Conservation (phyloP, 2,329 filamentous ascomycete genomes). For the Monosporascus sp. region DNA sequence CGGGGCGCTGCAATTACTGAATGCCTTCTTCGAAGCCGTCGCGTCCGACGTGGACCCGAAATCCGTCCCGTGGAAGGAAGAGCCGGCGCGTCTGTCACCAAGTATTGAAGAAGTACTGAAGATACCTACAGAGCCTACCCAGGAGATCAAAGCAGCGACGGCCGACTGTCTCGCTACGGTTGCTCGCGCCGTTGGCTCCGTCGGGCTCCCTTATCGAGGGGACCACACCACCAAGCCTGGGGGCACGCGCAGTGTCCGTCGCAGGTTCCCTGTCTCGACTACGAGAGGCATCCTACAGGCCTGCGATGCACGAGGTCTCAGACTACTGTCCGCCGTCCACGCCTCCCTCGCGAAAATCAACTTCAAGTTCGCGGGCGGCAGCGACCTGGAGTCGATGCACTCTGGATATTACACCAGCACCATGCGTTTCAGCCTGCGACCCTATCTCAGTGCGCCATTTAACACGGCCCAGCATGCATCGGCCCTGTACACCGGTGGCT, state of each 20-base stretch:
- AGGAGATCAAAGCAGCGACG: conserved; percentile 1
- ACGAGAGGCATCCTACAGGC: not conserved
- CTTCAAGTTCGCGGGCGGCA: not conserved
- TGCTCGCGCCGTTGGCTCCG: not conserved
- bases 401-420: conserved; percentile 1
- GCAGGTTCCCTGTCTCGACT: not conserved
- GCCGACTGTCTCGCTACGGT: not conserved
- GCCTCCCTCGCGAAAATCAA: not conserved
- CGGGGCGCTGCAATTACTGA: conserved; percentile 2
- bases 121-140: not conserved
- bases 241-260: not conserved
- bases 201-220: not conserved
- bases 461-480: not conserved
- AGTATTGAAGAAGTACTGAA: conserved; percentile 3
- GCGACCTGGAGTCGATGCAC: not conserved
- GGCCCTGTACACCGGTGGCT: conserved; percentile 1
- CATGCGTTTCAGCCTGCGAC: conserved; percentile 3
- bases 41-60: not conserved
- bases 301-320: not conserved
- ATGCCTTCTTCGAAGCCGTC: conserved; percentile 3
- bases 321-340: not conserved
- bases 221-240: not conserved
- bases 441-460: not conserved
- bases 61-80: conserved; percentile 1
- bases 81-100: not conserved